Conservation (phyloP, 2,329 filamentous ascomycete species). For the Colletotrichum magnum region DNA sequence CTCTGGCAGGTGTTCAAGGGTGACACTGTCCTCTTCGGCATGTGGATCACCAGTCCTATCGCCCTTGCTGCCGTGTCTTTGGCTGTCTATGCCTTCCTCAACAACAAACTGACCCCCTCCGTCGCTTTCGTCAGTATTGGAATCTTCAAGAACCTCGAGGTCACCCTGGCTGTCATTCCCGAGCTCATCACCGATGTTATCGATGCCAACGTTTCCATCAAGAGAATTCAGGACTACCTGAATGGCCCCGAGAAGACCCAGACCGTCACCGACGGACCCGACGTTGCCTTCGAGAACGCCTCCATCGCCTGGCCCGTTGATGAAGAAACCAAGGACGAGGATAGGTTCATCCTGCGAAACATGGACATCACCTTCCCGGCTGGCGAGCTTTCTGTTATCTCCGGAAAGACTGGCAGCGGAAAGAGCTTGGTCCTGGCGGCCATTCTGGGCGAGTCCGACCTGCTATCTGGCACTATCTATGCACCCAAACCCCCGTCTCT, state of each 20-base stretch:
- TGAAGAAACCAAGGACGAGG: slow-evolving; percentile 67
- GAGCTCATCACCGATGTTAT: slow-evolving; percentile 79
- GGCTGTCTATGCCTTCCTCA: slow-evolving; percentile 74
- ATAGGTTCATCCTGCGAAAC: slow-evolving; percentile 75
- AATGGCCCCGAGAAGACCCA: slow-evolving; percentile 74
- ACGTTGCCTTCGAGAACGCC: slow-evolving; percentile 76
- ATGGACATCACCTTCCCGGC: slow-evolving; percentile 77
- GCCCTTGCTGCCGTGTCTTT: slow-evolving; percentile 80
- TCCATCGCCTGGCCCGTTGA: slow-evolving; percentile 83
- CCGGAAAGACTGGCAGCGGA: slow-evolving; percentile 82
- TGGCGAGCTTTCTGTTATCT: slow-evolving; percentile 80
- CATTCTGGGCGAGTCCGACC: slow-evolving; percentile 81
- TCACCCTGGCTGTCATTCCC: slow-evolving; percentile 78
- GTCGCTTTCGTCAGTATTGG: slow-evolving; percentile 85
- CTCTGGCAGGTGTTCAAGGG: slow-evolving; percentile 77
- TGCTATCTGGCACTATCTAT: slow-evolving; percentile 74
- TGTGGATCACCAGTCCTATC: slow-evolving; percentile 82
- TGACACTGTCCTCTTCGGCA: slow-evolving; percentile 74
- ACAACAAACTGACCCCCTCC: slow-evolving; percentile 76
- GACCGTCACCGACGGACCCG: slow-evolving; percentile 67
- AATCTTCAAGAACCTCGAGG: slow-evolving; percentile 81
- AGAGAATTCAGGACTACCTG: slow-evolving; percentile 80
- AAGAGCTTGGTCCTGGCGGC: slow-evolving; percentile 83
- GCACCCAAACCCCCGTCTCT: slow-evolving; percentile 62
- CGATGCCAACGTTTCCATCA: slow-evolving; percentile 80